Base-by-base conservation (phyloP, 2,329 filamentous ascomycete species). In the Exophiala viscosa region DNA sequence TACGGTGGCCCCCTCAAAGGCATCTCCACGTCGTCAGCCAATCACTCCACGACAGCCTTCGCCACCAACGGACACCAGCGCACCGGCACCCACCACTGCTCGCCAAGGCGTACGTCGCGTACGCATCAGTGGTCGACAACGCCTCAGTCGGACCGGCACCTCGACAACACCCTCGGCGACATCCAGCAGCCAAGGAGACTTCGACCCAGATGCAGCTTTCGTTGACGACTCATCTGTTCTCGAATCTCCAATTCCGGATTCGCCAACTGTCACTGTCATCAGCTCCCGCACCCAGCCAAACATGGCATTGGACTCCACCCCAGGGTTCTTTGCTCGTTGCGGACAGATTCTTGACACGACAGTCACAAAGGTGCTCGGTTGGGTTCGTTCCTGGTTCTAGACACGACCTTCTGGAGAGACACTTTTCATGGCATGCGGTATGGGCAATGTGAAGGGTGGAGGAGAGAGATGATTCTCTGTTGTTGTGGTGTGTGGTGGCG, bases 371-470 rank as follows among this genome's bases (percentile, higher is more conserved):
- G 47, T 44, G 15, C 31, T 39, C 11, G 13, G 20, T 34, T 50
- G 47, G 47, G 39, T 50, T 35, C 39, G 31, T 18, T 50, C 47
- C 15, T 50, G 47, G 47, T 50, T 52, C 35, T 43, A 48, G 35
- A 31, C n/a, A n/a, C 31, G 3, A 45, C 62, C 58, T 13, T 69
- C 67, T 63, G 74, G 7, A 36, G 34, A 36, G 11, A 36, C 34
- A 13, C 14, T 15, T 36, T 36, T 36, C 34, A 15, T 7, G 33
- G 34, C 34, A 36, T 36, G 14, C 34, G 34, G 34, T 7, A 36
- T 10, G 34, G 34, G 34, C 34, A 36, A 36, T 36, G 34, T 36
- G 34, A 36, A 36, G 34, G 34, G 14, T 36, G 34, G 34, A 3
- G 34, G 34, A 15, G 14, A 13, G 34, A 36, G 34, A 4, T 36